Base-by-base conservation (phyloP, 306 rosid genomes). In the Lotus japonicus region DNA sequence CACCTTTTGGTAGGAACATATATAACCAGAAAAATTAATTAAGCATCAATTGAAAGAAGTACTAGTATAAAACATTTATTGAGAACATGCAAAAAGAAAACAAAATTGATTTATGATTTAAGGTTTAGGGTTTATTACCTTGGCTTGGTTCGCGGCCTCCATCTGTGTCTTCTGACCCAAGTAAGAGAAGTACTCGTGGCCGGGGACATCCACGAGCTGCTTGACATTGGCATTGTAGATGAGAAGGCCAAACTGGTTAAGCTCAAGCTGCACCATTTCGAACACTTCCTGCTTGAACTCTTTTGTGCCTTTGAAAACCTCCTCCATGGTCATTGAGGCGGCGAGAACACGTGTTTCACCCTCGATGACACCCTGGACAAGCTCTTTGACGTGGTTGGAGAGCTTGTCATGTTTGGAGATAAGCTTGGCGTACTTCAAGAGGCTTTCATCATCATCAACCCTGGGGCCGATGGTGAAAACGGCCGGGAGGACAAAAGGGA, bases 281-380 rank as follows among this genome's bases (percentile, higher is more conserved):
- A 38, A 86, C 0, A 89, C 88, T 43, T 88, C 82, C 21, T 74
- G 45, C 36, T 89, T 89, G 10, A 89, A 89, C 12, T 83, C 80
- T 44, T 84, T 83, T 0, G 84, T 71, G 21, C 81, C 81, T 38
- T 0, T 71, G 64, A 80, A 80, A 8, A 80, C 13, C 16, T 76
- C 76, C 26, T 89, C 88, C 96, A 89, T 84, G 2, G 92, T 84
- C 96, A 89, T 81, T 11, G 87, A 79, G 2, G 92, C 87, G 0
- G 87, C 83, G 0, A 86, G 90, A 21, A 84, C 96, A 19, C 90
- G 90, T 0, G 90, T 86, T 77, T 86, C 90, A 1, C 96, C 92
- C 55, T 89, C 87, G 9, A 89, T 81, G 57, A 89, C 45, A 0
- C 92, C 88, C 38, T 83, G 87, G 2, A 89, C 88, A 0, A 84